phyloP scores from a whole-genome alignment of 140 eudicot genomes.

The Ambrosia hybrid region DNA sequence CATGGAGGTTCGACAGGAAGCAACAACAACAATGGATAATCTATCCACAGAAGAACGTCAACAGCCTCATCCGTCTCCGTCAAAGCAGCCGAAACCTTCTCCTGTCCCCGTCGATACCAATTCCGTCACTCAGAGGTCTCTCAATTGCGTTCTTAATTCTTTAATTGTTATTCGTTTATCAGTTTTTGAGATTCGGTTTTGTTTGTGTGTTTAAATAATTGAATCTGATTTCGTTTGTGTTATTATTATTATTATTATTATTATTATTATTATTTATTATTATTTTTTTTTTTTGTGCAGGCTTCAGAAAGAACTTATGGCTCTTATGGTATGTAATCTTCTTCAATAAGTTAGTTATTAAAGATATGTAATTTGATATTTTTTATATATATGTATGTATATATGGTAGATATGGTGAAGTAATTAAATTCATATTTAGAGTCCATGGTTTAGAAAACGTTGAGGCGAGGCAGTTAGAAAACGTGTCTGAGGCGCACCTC shows the following conservation, averaged over 20 bases:
- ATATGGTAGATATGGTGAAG: conserved; percentile 3
- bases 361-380: neutral
- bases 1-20: conserved; percentile 66
- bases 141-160: no score
- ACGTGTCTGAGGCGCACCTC: no score
- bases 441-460: no score
- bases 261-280: no score
- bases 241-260: neutral
- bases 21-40: conserved; percentile 28
- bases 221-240: conserved; percentile 1
- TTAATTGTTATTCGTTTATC: no score
- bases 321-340: conserved; percentile 61
- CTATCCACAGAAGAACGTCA: conserved; percentile 29
- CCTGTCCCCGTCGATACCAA: conserved; percentile 50
- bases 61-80: conserved; percentile 39
- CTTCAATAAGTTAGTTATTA: neutral
- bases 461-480: no score
- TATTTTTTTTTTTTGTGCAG: conserved; percentile 30
- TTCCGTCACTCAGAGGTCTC: conserved; percentile 75
- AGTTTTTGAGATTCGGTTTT: neutral
- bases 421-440: neutral
- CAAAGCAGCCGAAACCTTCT: conserved; percentile 55
- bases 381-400: neutral
- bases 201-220: neutral
- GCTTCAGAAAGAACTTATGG: conserved; percentile 88